Conservation (phyloP, 2,329 filamentous ascomycete species). For the Aspergillus hortae region DNA sequence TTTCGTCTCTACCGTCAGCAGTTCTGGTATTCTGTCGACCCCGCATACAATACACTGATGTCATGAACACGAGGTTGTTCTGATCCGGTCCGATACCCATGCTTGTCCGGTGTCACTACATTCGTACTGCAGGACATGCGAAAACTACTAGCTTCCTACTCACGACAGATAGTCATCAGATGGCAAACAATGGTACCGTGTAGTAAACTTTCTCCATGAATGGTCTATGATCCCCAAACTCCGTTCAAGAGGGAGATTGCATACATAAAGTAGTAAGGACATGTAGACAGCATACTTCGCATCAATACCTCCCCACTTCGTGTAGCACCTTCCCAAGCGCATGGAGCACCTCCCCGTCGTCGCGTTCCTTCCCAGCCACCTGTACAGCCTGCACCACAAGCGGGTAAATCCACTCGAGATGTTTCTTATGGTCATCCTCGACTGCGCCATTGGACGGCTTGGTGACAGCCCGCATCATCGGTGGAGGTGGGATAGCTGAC, state of each 20-base stretch:
- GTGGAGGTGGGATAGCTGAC: slow-evolving; percentile 59
- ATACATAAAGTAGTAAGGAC: too few species aligned
- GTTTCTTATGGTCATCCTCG: slow-evolving; percentile 56
- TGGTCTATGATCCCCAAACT: too few species aligned
- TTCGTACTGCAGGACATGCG: too few species aligned
- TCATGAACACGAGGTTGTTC: neutral
- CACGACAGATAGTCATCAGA: too few species aligned
- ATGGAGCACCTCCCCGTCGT: slow-evolving; percentile 36
- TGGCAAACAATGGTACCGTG: neutral
- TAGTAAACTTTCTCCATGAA: neutral
- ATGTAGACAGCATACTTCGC: neutral
- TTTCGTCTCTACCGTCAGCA: neutral
- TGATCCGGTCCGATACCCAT: neutral
- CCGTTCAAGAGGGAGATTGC: too few species aligned
- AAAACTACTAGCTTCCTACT: too few species aligned
- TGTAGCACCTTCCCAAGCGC: slow-evolving; percentile 60
- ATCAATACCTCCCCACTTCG: slow-evolving; percentile 49
- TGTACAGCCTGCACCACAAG: slow-evolving; percentile 48
- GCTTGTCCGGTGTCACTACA: too few species aligned
- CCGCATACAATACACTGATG: neutral
- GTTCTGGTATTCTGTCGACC: neutral
- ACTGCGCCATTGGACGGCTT: slow-evolving; percentile 26
- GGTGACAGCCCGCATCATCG: slow-evolving; percentile 10
- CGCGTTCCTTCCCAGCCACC: slow-evolving; percentile 38
- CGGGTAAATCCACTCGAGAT: slow-evolving; percentile 77